These are phyloP conservation scores for Rubus idaeus DNA, from an alignment of 306 rosid species.

Conservation along the genomic window DNA sequence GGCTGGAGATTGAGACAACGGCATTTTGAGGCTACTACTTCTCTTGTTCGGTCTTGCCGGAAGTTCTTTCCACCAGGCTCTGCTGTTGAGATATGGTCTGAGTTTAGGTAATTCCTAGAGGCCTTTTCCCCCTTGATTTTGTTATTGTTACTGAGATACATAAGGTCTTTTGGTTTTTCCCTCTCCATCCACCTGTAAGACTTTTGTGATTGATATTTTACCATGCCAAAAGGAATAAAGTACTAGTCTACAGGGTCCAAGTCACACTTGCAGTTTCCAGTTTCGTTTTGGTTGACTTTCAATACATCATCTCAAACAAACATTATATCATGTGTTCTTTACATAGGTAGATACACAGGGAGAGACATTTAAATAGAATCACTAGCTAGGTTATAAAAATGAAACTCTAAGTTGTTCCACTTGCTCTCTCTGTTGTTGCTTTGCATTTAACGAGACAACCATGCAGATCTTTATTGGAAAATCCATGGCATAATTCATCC, in stretches of 20 bases:
- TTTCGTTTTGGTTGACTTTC: conserved; percentile 2
- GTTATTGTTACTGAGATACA: background rate
- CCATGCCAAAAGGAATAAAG: conserved; percentile 15
- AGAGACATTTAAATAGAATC: background rate
- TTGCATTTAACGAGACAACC: conserved; percentile 30
- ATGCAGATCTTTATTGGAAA: conserved; percentile 82
- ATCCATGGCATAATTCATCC: conserved; percentile 98
- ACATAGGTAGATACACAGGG: background rate
- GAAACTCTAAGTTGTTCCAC: background rate
- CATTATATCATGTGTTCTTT: background rate
- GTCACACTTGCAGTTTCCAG: conserved; percentile 19
- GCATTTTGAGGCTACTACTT: conserved; percentile 83
- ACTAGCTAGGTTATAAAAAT: background rate
- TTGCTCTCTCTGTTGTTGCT: conserved; percentile 22
- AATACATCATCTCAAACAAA: background rate
- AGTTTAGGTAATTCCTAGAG: conserved; percentile 73
- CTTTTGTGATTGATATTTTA: conserved; percentile 9
- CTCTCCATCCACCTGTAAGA: conserved; percentile 21
- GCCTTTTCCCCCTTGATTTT: conserved; percentile 26
- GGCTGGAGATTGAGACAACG: conserved; percentile 97
- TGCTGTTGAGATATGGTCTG: conserved; percentile 96
- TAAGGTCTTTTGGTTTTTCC: conserved; percentile 11
- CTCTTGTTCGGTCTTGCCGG: conserved; percentile 95
- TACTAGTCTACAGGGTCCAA: conserved; percentile 18
- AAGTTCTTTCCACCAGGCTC: conserved; percentile 91